Evolutionary conservation across 306 rosid genomes (phyloP).

Genomic region (Trifolium subterraneum): DNA sequence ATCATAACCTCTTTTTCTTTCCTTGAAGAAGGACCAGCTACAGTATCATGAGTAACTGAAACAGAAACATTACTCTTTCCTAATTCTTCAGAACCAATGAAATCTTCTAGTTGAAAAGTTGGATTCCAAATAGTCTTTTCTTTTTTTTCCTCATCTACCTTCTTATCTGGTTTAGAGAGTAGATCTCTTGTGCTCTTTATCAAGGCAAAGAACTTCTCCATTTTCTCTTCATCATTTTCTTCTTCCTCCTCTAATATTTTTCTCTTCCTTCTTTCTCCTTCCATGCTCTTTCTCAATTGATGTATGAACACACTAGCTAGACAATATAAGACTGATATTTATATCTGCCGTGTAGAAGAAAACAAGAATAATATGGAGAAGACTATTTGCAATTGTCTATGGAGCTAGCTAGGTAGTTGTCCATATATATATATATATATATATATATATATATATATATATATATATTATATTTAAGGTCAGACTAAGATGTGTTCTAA

Average conservation of each 20-base stretch:
- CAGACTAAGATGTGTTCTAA: too few relatives aligned
- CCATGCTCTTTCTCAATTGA: constrained; percentile 47
- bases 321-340: not conserved
- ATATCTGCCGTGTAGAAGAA: not conserved
- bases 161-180: constrained; percentile 19
- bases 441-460: too few relatives aligned
- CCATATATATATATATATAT: too few relatives aligned
- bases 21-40: constrained; percentile 47
- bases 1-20: not conserved
- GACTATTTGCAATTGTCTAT: not conserved
- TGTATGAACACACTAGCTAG: not conserved
- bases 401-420: not conserved
- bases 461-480: too few relatives aligned
- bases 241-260: constrained; percentile 46
- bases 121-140: constrained; percentile 64
- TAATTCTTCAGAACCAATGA: constrained; percentile 46
- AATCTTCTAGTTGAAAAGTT: constrained; percentile 74
- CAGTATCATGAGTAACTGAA: constrained; percentile 15
- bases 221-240: constrained; percentile 62
- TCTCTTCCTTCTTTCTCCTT: constrained; percentile 66
- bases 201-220: constrained; percentile 75
- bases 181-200: constrained; percentile 68
- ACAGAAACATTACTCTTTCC: not conserved
- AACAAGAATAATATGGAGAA: not conserved
- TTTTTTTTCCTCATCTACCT: constrained; percentile 22